Percentiles rank a stretch among this genome's conserved stretches.
phyloP scores from a whole-genome alignment of 2,329 filamentous ascomycete species.

The Plectosphaerella sp. region DNA sequence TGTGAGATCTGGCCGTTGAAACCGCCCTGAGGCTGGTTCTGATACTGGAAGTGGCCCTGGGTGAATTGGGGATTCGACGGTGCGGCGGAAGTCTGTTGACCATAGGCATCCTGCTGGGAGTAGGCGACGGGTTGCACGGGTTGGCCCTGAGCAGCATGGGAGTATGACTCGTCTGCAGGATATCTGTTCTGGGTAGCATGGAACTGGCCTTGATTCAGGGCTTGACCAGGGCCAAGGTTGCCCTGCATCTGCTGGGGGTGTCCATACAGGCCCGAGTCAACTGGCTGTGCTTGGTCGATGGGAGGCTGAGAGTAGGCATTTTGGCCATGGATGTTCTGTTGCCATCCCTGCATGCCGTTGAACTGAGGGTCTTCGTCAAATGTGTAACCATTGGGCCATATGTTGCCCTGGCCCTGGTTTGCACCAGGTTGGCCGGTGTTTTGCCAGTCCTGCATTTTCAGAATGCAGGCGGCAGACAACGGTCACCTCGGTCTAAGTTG shows the following conservation, averaged over 20 bases:
- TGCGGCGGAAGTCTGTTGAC: slow-evolving; percentile 18
- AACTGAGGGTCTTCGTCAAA: slow-evolving; percentile 21
- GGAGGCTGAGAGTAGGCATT: slow-evolving; percentile 25
- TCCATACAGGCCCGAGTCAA: slow-evolving; percentile 10
- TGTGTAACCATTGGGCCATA: slow-evolving; percentile 8
- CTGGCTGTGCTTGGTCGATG: slow-evolving; percentile 27
- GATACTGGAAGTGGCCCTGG: slow-evolving; percentile 26
- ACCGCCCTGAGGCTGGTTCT: slow-evolving; percentile 23
- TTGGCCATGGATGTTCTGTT: slow-evolving; percentile 28
- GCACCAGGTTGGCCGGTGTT: slow-evolving; percentile 9
- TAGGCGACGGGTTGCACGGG: slow-evolving; percentile 31
- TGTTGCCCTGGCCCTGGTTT: slow-evolving; percentile 8
- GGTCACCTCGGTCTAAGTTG: background rate
- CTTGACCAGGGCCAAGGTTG: slow-evolving; percentile 4
- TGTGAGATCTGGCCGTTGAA: slow-evolving; percentile 26
- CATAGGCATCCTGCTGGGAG: slow-evolving; percentile 31
- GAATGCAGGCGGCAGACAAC: background rate
- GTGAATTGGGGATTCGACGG: slow-evolving; percentile 26
- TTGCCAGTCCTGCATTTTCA: slow-evolving; percentile 13
- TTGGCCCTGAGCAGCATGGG: slow-evolving; percentile 26
- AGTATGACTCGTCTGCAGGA: slow-evolving; percentile 15
- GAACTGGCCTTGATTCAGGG: slow-evolving; percentile 8
- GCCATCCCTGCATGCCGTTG: slow-evolving; percentile 32
- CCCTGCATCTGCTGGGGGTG: slow-evolving; percentile 10
- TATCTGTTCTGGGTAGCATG: slow-evolving; percentile 9